These are phyloP conservation scores for Pleurotus cornucopiae DNA, from an alignment of 768 basidiomycete genomes.

Conservation along the genomic window DNA sequence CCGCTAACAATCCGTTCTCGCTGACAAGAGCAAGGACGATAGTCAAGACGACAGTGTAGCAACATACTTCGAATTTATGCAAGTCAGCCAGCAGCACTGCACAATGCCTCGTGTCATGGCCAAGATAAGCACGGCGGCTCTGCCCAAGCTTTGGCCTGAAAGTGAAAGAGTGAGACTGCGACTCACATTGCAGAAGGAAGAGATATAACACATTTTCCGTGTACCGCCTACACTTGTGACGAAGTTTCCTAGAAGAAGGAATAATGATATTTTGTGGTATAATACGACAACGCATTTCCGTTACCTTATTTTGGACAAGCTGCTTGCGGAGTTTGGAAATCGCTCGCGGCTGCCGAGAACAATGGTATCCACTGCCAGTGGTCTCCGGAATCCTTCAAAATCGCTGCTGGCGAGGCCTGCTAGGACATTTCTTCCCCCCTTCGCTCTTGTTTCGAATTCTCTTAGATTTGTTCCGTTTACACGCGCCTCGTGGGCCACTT, in stretches of 20 bases:
- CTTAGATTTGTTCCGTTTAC: neutral
- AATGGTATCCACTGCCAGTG: neutral
- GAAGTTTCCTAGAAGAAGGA: neutral
- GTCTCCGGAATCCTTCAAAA: neutral
- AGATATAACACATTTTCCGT: neutral
- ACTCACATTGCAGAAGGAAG: neutral
- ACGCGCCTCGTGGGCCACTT: neutral
- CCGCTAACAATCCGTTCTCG: too few relatives aligned
- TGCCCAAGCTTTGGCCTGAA: neutral
- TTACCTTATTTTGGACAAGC: neutral
- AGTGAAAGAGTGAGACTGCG: neutral
- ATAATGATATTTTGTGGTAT: neutral
- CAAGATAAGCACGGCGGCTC: neutral
- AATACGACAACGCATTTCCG: neutral
- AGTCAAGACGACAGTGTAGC: neutral
- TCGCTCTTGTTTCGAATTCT: neutral
- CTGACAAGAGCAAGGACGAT: neutral
- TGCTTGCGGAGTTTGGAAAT: neutral
- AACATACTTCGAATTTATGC: neutral
- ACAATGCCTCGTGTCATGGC: neutral
- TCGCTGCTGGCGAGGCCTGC: neutral
- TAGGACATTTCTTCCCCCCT: neutral
- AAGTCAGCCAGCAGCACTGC: neutral
- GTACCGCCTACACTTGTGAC: neutral
- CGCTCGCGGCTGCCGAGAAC: neutral